Base-by-base conservation (phyloP, 495 filamentous ascomycete genomes). In the Bacidia gigantensis region DNA sequence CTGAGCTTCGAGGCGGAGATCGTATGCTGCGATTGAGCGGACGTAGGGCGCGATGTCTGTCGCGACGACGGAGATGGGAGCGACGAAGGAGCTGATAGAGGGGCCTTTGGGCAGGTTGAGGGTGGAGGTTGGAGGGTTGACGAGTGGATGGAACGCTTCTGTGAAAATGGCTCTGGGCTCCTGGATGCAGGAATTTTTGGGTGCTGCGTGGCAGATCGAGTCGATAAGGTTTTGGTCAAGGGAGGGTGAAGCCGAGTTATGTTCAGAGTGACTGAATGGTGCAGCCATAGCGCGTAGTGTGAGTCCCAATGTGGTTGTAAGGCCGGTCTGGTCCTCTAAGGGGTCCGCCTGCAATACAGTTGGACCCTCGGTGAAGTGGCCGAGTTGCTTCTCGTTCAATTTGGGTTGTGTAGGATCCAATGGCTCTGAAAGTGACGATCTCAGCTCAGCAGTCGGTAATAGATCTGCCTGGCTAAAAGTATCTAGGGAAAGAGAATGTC, bases 11-110 rank as follows among this genome's bases (percentile, higher is more conserved):
- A 89, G 72, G 11, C 71, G 72, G 2, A 79, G 66, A 55, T 95
- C 90, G 59, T 84, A 84, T 0, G 78, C 68, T 24, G 87, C 80
- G 56, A 96, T 95, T 10, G 73, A 69, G 18, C 92, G 82, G 20
- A 94, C 74, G 57, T 85, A 96, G 0, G 89, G 90, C 0, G 85
- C 87, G 5, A 95, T 66, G 54, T 98, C 92, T 42, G 83, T 72
- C 3, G 71, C 69, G 29, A 95, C 75, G 9, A 79, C 67, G 2
- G 66, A 59, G 38, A 80, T 60, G 0, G 79, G 77, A 32, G 85
- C 76, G 52, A 93, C 86, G 54, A 95, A 86, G 0, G 80, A 73
- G 0, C 85, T 87, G 0, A 78, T 54, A 12, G 51, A 47, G 39
- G 50, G 46, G 5, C 44, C 52, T 71, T 74, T 23, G n/a, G n/a